Base-by-base conservation (phyloP, 2,329 filamentous ascomycete species). In the Lachnellula suecica region DNA sequence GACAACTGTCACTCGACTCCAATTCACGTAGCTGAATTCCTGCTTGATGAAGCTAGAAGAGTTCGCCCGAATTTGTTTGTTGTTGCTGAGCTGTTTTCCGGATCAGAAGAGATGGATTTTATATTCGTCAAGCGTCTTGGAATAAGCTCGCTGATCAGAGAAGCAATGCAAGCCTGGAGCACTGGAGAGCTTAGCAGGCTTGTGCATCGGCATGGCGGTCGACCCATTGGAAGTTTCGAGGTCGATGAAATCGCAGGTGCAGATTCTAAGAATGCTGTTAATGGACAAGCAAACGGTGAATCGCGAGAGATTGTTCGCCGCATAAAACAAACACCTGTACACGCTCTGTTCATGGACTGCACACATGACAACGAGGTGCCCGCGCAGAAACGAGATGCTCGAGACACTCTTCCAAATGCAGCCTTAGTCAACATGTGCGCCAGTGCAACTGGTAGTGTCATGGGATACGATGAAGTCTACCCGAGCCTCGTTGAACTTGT, bases 1-100 rank as follows among this genome's bases (percentile, higher is more conserved):
- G 94, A 99, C 74, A 99, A 99, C 68, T 96, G 91, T 63, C 94
- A 99, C 69, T 99, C 94, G 0, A 99, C 95, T 0, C 94, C 94
- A 0, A 79, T 99, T 1, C 90, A 92, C 52, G 91, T 99, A 5
- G 95, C 94, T 2, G 93, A 97, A 70, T 91, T 96, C 69, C 88
- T 99, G 63, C 80, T 99, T 6, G 93, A 99, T 59, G 86, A 96
- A 71, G 95, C 94, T n/a, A 85, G 94, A 57, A 82, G 85, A 40
- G 86, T 97, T 47, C 84, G 92, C 29, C 91, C 92, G 0, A 88
- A 97, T 64, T 74, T 97, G 6, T 94, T 95, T 48, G 87, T 97
- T 29, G 93, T 94, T 51, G 94, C 94, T 22, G 94, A 99, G 71
- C 82, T 99, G 2, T 99, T 99, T 69, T 94, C 91, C 2, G 94